phyloP scores from a whole-genome alignment of 768 basidiomycete genomes.

The Trametes cingulata region DNA sequence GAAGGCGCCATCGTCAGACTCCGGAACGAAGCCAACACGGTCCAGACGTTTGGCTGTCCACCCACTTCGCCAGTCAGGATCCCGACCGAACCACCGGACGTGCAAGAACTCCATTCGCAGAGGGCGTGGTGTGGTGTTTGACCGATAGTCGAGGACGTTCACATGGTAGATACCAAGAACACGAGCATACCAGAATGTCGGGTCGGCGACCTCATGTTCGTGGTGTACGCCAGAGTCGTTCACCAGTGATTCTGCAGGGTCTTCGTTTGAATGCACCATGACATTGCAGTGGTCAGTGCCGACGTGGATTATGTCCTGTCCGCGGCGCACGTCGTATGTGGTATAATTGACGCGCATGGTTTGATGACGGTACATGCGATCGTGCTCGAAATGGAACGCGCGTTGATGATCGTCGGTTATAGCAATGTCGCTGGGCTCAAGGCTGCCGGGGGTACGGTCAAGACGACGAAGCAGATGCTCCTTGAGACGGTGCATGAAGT shows the following conservation, averaged over 20 bases:
- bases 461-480: neutral
- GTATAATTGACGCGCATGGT: slow-evolving; percentile 41
- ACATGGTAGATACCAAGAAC: slow-evolving; percentile 33
- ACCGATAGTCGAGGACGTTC: slow-evolving; percentile 27
- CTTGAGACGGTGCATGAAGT: neutral
- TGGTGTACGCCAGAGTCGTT: neutral
- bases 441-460: no score
- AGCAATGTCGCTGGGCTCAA: neutral
- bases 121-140: slow-evolving; percentile 7
- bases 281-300: slow-evolving; percentile 35
- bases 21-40: slow-evolving; percentile 35
- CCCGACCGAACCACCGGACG: slow-evolving; percentile 40
- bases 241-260: neutral
- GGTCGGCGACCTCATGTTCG: no score
- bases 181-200: slow-evolving; percentile 32
- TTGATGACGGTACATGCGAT: slow-evolving; percentile 34
- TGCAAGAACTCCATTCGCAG: slow-evolving; percentile 37
- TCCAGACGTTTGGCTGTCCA: slow-evolving; percentile 34
- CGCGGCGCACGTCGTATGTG: slow-evolving; percentile 42
- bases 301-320: slow-evolving; percentile 44
- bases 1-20: slow-evolving; percentile 36
- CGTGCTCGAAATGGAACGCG: slow-evolving; percentile 1
- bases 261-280: slow-evolving; percentile 24
- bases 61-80: slow-evolving; percentile 30
- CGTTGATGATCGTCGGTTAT: neutral